Evolutionary conservation across 257 asterid species (phyloP).

Genomic region (Solanum sejunctum): DNA sequence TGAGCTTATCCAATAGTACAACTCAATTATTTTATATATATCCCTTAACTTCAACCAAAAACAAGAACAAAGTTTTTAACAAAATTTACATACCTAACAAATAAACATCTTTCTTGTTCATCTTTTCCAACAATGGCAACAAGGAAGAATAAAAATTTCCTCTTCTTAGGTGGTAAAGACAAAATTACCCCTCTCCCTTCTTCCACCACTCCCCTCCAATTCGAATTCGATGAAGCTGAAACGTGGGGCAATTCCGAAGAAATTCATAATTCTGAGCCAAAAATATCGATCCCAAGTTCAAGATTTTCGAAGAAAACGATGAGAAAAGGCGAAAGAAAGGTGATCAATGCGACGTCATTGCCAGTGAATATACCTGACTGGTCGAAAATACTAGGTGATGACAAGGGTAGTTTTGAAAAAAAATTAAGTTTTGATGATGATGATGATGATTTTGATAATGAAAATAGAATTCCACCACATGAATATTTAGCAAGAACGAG

Average conservation of each 20-base stretch:
- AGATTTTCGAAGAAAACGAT: constrained; percentile 20
- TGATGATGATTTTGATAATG: constrained; percentile 8
- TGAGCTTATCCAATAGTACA: constrained; percentile 39
- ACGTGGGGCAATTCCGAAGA: constrained; percentile 23
- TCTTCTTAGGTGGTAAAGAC: constrained; percentile 22
- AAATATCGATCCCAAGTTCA: constrained; percentile 7
- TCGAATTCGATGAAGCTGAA: constrained; percentile 64
- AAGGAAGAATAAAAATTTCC: constrained; percentile 26
- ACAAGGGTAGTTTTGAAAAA: constrained; percentile 17
- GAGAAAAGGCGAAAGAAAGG: constrained; percentile 9
- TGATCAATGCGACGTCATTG: constrained; percentile 20
- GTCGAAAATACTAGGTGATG: constrained; percentile 56
- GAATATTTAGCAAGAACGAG: constrained; percentile 70
- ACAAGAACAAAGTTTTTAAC: not conserved
- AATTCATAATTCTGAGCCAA: constrained; percentile 8
- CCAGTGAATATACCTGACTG: constrained; percentile 81
- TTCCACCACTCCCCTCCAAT: constrained; percentile 1
- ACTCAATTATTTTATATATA: not conserved
- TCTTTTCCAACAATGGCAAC: constrained; percentile 33
- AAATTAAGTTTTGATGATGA: constrained; percentile 7
- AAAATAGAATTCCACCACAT: constrained; percentile 66
- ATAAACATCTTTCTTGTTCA: not conserved
- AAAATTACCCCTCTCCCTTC: constrained; percentile 12
- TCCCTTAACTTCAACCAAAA: not conserved
- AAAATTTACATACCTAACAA: not conserved